phyloP scores from a whole-genome alignment of 2,329 filamentous ascomycete species.

The Talaromyces sp. region DNA sequence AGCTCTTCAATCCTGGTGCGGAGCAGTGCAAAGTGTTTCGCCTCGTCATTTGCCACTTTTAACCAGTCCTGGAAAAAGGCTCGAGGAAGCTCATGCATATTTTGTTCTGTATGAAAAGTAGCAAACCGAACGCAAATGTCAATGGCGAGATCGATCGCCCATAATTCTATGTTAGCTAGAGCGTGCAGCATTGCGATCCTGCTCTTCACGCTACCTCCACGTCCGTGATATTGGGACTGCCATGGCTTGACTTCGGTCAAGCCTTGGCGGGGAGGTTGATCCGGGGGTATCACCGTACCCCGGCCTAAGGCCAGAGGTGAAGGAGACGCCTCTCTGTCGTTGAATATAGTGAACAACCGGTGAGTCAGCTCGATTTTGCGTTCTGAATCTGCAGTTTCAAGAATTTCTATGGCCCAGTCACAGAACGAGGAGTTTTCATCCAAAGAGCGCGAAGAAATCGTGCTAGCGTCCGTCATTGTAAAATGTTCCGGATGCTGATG shows the following conservation, averaged over 20 bases:
- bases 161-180: conserved; percentile 48
- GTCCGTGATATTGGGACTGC: conserved; percentile 40
- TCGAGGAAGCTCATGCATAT: conserved; percentile 35
- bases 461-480: conserved; percentile 16
- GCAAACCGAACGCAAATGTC: conserved; percentile 49
- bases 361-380: conserved; percentile 48
- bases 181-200: conserved; percentile 48
- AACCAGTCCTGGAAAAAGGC: conserved; percentile 49
- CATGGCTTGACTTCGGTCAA: conserved; percentile 39
- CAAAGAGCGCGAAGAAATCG: conserved; percentile 31
- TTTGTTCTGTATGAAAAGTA: conserved; percentile 38
- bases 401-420: conserved; percentile 47
- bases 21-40: conserved; percentile 48
- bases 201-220: conserved; percentile 44
- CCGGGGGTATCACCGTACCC: conserved; percentile 36
- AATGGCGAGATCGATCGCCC: conserved; percentile 49
- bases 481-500: conserved; percentile 27
- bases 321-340: conserved; percentile 36
- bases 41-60: conserved; percentile 48
- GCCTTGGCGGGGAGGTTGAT: conserved; percentile 42
- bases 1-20: conserved; percentile 45
- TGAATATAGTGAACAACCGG: conserved; percentile 43
- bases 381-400: conserved; percentile 45
- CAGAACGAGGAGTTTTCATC: conserved; percentile 44
- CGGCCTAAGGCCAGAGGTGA: conserved; percentile 43